Conservation (phyloP, 176 grass and related monocot genomes). For the Saccharum officinarum region DNA sequence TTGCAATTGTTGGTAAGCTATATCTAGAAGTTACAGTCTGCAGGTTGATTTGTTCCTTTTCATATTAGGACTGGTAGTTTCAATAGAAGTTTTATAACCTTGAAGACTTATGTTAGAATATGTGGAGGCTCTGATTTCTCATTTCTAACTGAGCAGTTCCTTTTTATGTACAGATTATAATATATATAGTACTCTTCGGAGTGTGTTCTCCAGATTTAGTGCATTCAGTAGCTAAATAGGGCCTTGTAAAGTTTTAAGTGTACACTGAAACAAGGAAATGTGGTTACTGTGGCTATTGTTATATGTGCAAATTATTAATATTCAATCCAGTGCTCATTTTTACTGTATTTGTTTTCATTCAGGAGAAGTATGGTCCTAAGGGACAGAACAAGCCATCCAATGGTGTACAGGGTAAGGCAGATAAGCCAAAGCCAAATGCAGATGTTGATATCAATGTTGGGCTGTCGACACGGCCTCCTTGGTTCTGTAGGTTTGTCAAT, state of each 20-base stretch:
- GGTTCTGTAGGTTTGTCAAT: conserved; percentile 80
- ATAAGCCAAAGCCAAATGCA: conserved; percentile 90
- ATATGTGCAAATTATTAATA: neutral
- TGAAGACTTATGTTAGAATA: neutral
- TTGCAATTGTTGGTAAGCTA: neutral
- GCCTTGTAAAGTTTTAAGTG: neutral
- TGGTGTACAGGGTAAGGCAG: conserved; percentile 50
- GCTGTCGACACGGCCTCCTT: conserved; percentile 72
- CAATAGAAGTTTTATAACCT: neutral
- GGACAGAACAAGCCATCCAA: conserved; percentile 56
- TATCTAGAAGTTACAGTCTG: neutral
- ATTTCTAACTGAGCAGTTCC: neutral
- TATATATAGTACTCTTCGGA: neutral
- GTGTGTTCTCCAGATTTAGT: neutral
- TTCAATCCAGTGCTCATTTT: neutral
- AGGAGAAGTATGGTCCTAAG: conserved; percentile 99
- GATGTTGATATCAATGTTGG: conserved; percentile 93
- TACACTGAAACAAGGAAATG: neutral
- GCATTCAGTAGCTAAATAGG: neutral
- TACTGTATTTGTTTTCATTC: conserved; percentile 5
- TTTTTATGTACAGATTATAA: neutral
- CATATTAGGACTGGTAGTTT: neutral
- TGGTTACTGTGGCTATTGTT: neutral
- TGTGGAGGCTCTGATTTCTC: neutral
- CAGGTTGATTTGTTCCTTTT: neutral